Evolutionary conservation across 306 rosid species (phyloP).

Genomic region (Calophaca sinica): DNA sequence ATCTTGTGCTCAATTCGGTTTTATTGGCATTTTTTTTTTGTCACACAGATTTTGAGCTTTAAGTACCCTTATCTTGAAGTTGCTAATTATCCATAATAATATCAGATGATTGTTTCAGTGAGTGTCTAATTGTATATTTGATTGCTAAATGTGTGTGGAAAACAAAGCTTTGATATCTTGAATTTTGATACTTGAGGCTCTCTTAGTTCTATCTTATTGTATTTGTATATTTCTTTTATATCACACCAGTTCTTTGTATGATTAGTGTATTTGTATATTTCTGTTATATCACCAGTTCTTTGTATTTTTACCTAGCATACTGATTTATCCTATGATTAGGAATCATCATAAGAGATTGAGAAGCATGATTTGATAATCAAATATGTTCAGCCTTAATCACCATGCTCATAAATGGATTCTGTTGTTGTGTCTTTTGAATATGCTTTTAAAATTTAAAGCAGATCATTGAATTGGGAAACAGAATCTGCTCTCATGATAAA

Average conservation of each 20-base stretch:
- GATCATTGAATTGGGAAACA: slow-evolving; percentile 17
- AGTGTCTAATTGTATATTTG: slow-evolving; percentile 6
- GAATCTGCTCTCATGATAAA: slow-evolving; percentile 1
- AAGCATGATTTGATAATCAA: slow-evolving; percentile 16
- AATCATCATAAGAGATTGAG: slow-evolving; percentile 22
- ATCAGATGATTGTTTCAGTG: slow-evolving; percentile 8
- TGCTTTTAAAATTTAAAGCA: slow-evolving; percentile 3
- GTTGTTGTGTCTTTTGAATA: slow-evolving; percentile 3
- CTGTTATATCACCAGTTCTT: slow-evolving; percentile 28
- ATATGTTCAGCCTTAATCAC: background rate
- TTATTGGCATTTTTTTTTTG: slow-evolving; percentile 37
- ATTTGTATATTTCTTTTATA: slow-evolving; percentile 18
- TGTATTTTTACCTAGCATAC: background rate
- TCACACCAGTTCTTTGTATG: slow-evolving; percentile 27
- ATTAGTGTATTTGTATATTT: slow-evolving; percentile 19
- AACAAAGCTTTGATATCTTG: slow-evolving; percentile 8
- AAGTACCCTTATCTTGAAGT: slow-evolving; percentile 25
- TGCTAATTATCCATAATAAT: slow-evolving; percentile 46
- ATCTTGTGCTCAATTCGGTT: slow-evolving; percentile 33
- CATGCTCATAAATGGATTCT: background rate
- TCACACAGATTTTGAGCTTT: slow-evolving; percentile 13
- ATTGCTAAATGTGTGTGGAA: slow-evolving; percentile 12
- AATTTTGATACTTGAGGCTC: slow-evolving; percentile 8
- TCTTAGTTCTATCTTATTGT: background rate
- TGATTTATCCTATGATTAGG: background rate